Percentiles rank a stretch among this genome's conserved stretches.
phyloP scores from a whole-genome alignment of 148 eudicot genomes.

The Persicaria tinctoria region DNA sequence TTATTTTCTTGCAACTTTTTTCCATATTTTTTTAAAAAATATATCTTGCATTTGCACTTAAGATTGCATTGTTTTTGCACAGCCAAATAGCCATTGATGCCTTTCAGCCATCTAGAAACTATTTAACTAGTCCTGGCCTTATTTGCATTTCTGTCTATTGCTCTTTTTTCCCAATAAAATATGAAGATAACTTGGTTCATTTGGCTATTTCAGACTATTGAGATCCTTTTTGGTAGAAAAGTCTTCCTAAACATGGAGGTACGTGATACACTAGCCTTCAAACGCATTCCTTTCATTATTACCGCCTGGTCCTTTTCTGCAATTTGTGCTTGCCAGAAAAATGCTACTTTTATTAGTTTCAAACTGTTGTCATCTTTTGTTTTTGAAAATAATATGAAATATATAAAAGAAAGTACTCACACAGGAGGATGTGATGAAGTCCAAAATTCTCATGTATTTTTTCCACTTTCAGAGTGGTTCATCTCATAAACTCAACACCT shows the following conservation, averaged over 20 bases:
- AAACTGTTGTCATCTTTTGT: not conserved
- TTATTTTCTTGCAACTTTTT: not conserved
- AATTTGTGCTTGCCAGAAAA: not conserved
- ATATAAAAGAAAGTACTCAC: not conserved
- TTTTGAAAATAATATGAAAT: not conserved
- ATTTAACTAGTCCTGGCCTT: not conserved
- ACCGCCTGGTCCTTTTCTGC: not conserved
- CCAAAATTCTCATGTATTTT: not conserved
- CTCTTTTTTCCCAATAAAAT: conserved; percentile 3
- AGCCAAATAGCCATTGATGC: not conserved
- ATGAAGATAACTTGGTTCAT: conserved; percentile 10
- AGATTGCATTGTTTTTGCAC: not conserved
- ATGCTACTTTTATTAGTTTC: not conserved
- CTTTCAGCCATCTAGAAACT: not conserved
- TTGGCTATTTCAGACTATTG: conserved; percentile 70
- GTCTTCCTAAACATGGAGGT: conserved; percentile 86
- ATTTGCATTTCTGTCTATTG: not conserved
- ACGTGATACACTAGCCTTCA: conserved; percentile 12
- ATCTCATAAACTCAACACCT: not conserved
- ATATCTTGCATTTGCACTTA: not conserved
- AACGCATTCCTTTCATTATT: not conserved
- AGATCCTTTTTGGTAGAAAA: conserved; percentile 79
- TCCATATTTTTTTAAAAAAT: not conserved
- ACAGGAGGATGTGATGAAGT: not conserved
- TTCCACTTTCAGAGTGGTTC: not conserved